Evolutionary conservation across 2,329 filamentous ascomycete species (phyloP), one percentile per base, ranked within the genome.

Genomic region (Penicillium expansum): DNA sequence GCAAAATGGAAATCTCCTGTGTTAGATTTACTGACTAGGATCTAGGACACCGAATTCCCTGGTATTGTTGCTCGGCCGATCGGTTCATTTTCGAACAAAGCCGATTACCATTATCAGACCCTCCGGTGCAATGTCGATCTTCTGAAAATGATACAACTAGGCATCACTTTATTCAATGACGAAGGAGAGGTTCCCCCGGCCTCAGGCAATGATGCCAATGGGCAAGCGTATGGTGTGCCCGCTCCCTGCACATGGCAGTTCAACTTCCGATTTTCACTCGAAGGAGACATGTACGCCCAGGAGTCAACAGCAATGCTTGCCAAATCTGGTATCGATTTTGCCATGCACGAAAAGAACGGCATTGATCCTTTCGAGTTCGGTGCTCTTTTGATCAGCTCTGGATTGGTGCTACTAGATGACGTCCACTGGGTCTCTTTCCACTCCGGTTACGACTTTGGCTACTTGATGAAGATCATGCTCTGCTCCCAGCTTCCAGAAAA

Each of bases 381-480:
- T 4, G 86, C 92, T 1, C 81, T 96, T 29, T 82, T 99, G 60
- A 96, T 96, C 55, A 92, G 90, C 48, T 97, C 94, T 1, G 94
- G 94, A 9, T 83, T 99, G 44, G 91, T 95, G 13, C 88, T 94
- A 68, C 86, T 90, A 62, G 87, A 94, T 38, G 87, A 95, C 56
- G 90, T 97, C 54, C 88, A 91, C 72, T 99, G 94, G 94, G 90
- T 99, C 62, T 96, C 91, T 4, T 97, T 97, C 77, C 94, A 99
- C 74, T 94, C 91, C 29, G 94, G 93, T 59, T 99, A 99, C 76
- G 94, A 99, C 78, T 97, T 99, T 76, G 94, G 92, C 48, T 97
- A 97, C 70, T 81, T 99, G 45, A 92, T 95, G 70, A 99, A 99
- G 77, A 86, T 97, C 56, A 87, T 99, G 73, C 88, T 90, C 56